Percentiles rank a stretch among this genome's conserved stretches.
phyloP scores from a whole-genome alignment of 148 eudicot genomes.

The Nepenthes mirabilis region DNA sequence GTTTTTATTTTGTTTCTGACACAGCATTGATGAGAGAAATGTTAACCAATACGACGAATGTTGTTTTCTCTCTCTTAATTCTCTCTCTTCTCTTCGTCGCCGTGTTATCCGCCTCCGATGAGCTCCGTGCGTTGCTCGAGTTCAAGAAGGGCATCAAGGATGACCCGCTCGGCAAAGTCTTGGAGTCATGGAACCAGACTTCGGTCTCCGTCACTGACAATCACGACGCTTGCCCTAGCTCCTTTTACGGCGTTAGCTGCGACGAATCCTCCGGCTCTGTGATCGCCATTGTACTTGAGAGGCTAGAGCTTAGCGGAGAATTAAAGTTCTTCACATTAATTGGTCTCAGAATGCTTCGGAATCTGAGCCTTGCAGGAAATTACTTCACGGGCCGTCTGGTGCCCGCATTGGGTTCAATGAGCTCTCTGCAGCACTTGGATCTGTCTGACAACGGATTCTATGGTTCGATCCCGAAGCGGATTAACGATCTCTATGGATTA shows the following conservation, averaged over 20 bases:
- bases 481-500: conserved; percentile 60
- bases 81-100: background rate
- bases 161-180: conserved; percentile 41
- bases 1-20: too few relatives aligned
- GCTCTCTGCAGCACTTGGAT: conserved; percentile 48
- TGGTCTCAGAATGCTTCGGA: conserved; percentile 29
- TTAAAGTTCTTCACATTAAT: conserved; percentile 51
- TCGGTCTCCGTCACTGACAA: conserved; percentile 13
- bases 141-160: conserved; percentile 64
- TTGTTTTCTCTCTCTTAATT: background rate
- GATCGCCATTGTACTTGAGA: conserved; percentile 33
- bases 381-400: conserved; percentile 53
- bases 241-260: conserved; percentile 52
- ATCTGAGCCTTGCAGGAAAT: conserved; percentile 56
- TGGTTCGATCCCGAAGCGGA: conserved; percentile 58
- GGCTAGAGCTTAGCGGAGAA: conserved; percentile 48
- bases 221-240: conserved; percentile 33
- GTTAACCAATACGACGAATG: too few relatives aligned
- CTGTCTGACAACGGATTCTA: conserved; percentile 55
- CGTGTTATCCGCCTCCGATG: conserved; percentile 15
- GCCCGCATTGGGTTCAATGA: conserved; percentile 50
- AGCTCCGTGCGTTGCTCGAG: conserved; percentile 62
- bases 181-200: conserved; percentile 31
- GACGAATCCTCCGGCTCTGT: conserved; percentile 26
- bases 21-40: too few relatives aligned